phyloP scores from a whole-genome alignment of 2,329 filamentous ascomycete species.

The Plectosphaerella sp. region DNA sequence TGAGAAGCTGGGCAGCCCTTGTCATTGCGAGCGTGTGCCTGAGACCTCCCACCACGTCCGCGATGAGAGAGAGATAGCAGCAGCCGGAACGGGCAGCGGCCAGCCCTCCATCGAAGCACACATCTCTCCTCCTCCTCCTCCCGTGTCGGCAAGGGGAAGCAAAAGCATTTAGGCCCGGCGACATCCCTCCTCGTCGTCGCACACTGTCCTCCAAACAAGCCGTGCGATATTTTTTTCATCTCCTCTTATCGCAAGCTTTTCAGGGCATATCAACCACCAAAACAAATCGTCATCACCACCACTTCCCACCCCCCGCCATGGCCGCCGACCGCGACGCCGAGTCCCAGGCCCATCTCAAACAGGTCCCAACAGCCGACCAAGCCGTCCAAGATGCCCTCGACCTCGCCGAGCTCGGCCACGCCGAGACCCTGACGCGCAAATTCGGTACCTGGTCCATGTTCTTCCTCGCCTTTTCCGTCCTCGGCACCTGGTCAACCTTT shows the following conservation, averaged over 20 bases:
- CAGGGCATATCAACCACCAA: neutral
- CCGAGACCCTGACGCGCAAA: constrained; percentile 34
- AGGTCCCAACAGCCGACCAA: constrained; percentile 2
- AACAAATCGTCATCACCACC: neutral
- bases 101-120: neutral
- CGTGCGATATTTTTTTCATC: neutral
- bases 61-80: too few species aligned
- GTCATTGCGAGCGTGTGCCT: too few species aligned
- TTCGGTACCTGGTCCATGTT: constrained; percentile 54
- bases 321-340: neutral
- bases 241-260: neutral
- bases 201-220: neutral
- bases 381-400: constrained; percentile 26
- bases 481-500: constrained; percentile 55
- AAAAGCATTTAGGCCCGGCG: too few species aligned
- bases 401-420: constrained; percentile 35
- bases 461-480: constrained; percentile 50
- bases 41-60: too few species aligned
- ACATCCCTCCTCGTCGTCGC: too few species aligned
- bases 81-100: too few species aligned
- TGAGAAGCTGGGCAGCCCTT: too few species aligned
- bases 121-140: neutral
- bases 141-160: neutral
- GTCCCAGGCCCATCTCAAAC: neutral
- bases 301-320: neutral